A percentile compares a stretch with the other conserved stretches of the same genome.
Evolutionary conservation across 495 filamentous ascomycete species (phyloP).

Genomic region (Aspergillus carlsbadensis): DNA sequence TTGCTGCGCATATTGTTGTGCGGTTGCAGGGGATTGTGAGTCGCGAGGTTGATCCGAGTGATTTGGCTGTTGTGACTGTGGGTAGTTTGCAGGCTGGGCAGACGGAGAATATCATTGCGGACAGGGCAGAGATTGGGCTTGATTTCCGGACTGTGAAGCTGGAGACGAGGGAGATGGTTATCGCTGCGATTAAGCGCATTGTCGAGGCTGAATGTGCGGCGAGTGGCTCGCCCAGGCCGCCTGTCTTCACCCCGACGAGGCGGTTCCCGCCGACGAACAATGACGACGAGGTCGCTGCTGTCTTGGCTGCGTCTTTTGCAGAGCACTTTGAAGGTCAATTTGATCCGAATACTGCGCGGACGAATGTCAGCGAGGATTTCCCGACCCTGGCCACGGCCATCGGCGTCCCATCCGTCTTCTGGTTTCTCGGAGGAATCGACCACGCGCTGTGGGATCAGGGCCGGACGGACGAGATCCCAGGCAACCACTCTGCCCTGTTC

Average conservation of each 20-base stretch:
- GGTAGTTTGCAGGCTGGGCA: conserved; percentile 51
- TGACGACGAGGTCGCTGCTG: conserved; percentile 26
- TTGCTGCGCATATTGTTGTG: conserved; percentile 49
- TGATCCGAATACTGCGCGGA: conserved; percentile 33
- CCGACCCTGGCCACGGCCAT: conserved; percentile 39
- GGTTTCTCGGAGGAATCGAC: conserved; percentile 48
- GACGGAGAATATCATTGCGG: conserved; percentile 54
- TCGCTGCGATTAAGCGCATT: conserved; percentile 44
- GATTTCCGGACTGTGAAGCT: conserved; percentile 46
- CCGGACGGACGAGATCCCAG: conserved; percentile 31
- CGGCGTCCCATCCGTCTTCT: conserved; percentile 43
- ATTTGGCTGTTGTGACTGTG: conserved; percentile 51
- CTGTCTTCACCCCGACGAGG: conserved; percentile 42
- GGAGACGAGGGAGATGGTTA: conserved; percentile 37
- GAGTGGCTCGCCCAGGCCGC: conserved; percentile 44
- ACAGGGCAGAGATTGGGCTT: conserved; percentile 45
- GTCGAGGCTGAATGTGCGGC: conserved; percentile 51
- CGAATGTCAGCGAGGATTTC: conserved; percentile 48
- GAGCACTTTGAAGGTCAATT: conserved; percentile 39
- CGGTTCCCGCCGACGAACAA: conserved; percentile 48
- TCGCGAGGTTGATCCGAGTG: conserved; percentile 47
- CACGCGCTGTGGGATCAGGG: conserved; percentile 42
- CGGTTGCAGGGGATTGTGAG: conserved; percentile 52
- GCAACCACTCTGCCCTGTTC: conserved; percentile 63
- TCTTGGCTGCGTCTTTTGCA: conserved; percentile 34